Percentiles rank a stretch among this genome's conserved stretches.
phyloP scores from a whole-genome alignment of 768 basidiomycete species.

The Strobilomyces confusus region DNA sequence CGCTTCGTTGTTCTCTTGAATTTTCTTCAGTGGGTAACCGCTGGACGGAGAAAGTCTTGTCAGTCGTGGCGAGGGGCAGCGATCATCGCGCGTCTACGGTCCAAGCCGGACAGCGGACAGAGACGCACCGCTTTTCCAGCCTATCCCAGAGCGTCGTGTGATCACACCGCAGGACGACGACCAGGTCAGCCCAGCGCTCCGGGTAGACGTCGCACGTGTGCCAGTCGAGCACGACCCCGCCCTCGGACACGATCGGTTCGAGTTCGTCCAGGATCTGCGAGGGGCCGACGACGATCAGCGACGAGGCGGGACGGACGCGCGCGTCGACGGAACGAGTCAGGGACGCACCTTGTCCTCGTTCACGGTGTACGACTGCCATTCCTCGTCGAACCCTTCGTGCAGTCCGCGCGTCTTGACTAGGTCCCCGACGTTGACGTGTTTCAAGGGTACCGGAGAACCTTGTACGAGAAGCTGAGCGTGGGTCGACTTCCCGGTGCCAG shows the following conservation, averaged over 20 bases:
- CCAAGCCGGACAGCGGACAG: not conserved
- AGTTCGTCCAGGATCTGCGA: conserved; percentile 82
- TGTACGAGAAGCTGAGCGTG: conserved; percentile 81
- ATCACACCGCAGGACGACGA: conserved; percentile 87
- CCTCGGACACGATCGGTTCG: conserved; percentile 62
- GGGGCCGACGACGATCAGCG: not conserved
- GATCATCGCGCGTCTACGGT: not conserved
- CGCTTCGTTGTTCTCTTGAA: conserved; percentile 97
- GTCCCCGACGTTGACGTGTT: conserved; percentile 88
- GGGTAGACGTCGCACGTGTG: conserved; percentile 93
- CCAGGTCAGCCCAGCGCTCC: conserved; percentile 94
- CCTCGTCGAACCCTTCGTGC: conserved; percentile 83
- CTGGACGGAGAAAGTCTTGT: conserved; percentile 37
- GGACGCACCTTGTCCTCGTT: conserved; percentile 89
- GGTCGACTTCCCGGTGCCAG: conserved; percentile 95
- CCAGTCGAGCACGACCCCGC: conserved; percentile 90
- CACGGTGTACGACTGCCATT: conserved; percentile 92
- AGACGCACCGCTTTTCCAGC: conserved; percentile 74
- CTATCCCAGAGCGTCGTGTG: conserved; percentile 87
- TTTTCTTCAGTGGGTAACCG: conserved; percentile 84
- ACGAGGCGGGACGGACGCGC: not conserved
- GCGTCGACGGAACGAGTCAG: not conserved
- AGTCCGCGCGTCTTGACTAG: conserved; percentile 79
- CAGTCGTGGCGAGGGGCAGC: not conserved
- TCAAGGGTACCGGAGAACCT: conserved; percentile 64